Conservation (phyloP, 1,139 yeast species). For the Debaryomyces singareniensis region DNA sequence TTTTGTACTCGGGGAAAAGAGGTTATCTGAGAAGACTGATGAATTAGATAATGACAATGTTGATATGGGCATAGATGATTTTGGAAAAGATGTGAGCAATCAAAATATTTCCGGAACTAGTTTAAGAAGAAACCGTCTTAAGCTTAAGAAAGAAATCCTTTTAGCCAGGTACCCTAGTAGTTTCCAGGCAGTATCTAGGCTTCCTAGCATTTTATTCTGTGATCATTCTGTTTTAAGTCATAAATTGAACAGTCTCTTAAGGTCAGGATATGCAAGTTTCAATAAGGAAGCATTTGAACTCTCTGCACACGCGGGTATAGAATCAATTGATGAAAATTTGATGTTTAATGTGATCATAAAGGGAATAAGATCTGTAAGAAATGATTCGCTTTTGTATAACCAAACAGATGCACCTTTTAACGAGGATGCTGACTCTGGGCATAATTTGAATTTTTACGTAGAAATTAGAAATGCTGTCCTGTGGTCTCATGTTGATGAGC, state of each 20-base stretch:
- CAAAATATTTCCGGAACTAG: conserved; percentile 25
- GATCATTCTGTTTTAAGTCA: conserved; percentile 27
- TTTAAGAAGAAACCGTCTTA: conserved; percentile 27
- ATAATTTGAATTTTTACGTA: too few species aligned
- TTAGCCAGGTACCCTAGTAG: conserved; percentile 33
- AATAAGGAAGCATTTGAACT: conserved; percentile 16
- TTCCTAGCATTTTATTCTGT: conserved; percentile 34
- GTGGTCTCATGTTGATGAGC: conserved; percentile 32
- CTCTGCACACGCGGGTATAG: conserved; percentile 21
- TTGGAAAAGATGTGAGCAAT: conserved; percentile 5
- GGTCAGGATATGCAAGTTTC: conserved; percentile 12
- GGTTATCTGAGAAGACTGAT: conserved; percentile 15
- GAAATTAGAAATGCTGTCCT: conserved; percentile 41
- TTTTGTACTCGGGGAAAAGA: conserved; percentile 5
- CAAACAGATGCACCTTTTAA: not conserved
- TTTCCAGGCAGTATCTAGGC: conserved; percentile 27
- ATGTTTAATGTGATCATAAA: conserved; percentile 31
- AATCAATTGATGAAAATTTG: conserved; percentile 33
- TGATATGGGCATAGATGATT: conserved; percentile 28
- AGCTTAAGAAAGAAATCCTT: conserved; percentile 24
- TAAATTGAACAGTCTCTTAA: conserved; percentile 23
- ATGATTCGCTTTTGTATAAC: conserved; percentile 5
- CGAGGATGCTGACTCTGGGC: conserved; percentile 3
- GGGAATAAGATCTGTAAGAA: conserved; percentile 18
- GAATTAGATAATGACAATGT: conserved; percentile 37